These are phyloP conservation scores for Globisporangium ultimum DNA, from an alignment of 352 stramenopile genomes.

Conservation along the genomic window DNA sequence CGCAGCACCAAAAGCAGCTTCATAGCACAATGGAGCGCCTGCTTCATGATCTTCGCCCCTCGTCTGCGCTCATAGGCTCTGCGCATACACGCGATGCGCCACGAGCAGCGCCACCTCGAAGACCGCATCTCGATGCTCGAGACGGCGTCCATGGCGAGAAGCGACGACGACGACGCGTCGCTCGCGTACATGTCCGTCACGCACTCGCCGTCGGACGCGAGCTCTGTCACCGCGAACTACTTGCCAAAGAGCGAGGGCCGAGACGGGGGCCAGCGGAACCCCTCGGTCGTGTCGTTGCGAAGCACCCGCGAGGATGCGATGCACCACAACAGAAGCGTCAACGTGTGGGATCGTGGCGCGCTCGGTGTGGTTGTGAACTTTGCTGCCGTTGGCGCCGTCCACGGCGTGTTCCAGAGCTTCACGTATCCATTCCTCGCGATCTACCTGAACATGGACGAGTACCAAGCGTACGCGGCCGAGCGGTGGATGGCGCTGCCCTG, in stretches of 20 bases:
- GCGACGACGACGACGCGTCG: conserved; percentile 16
- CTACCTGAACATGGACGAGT: conserved; percentile 73
- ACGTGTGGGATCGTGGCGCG: conserved; percentile 38
- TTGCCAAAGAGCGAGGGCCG: conserved; percentile 6
- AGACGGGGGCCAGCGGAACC: conserved; percentile 2
- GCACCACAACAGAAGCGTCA: neutral
- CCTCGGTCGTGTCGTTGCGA: conserved; percentile 3
- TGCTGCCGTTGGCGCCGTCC: conserved; percentile 36
- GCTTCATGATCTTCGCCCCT: too few species aligned
- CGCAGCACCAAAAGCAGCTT: too few species aligned
- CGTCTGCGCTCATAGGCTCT: too few species aligned
- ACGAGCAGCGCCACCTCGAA: too few species aligned
- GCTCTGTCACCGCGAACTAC: conserved; percentile 15
- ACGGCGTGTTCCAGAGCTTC: conserved; percentile 53
- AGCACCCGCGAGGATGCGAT: neutral
- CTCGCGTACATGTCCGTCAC: conserved; percentile 19
- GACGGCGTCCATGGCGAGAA: conserved; percentile 18
- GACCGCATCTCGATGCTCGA: conserved; percentile 28
- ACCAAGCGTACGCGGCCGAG: conserved; percentile 49
- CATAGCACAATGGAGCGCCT: too few species aligned
- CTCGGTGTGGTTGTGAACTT: conserved; percentile 57
- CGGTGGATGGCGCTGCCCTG: conserved; percentile 54
- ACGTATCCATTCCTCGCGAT: conserved; percentile 71
- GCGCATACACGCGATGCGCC: too few species aligned
- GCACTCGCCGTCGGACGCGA: conserved; percentile 12